phyloP scores from a whole-genome alignment of 1,284 basidiomycete species.

The Xerocomus cyaneibrunnescens region DNA sequence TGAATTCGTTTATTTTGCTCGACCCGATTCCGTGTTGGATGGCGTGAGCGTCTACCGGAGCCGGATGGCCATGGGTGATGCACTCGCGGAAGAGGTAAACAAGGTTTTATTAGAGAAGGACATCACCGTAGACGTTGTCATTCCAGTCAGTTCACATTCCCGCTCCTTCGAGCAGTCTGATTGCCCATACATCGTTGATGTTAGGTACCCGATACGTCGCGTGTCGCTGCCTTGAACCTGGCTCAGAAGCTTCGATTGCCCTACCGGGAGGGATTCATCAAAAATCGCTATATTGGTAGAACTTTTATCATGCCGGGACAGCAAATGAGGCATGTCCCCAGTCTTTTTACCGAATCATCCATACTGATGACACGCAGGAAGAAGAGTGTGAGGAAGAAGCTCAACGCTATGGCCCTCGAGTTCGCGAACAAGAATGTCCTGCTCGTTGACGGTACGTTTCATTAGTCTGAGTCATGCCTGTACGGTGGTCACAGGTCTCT shows the following conservation, averaged over 20 bases:
- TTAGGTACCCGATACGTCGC: conserved; percentile 92
- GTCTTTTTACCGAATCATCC: not conserved
- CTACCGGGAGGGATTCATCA: conserved; percentile 98
- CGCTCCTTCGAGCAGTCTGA: conserved; percentile 5
- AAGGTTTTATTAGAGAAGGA: conserved; percentile 70
- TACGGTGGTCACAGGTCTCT: too few relatives aligned
- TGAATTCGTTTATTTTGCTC: conserved; percentile 98
- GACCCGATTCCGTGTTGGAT: conserved; percentile 97
- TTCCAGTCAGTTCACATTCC: conserved; percentile 64
- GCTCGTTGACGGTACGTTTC: conserved; percentile 83
- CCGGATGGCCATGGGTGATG: conserved; percentile 99
- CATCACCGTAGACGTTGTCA: conserved; percentile 89
- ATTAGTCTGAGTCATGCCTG: too few relatives aligned
- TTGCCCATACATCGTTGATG: conserved; percentile 5
- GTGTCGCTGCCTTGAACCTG: conserved; percentile 94
- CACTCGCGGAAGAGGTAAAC: conserved; percentile 85
- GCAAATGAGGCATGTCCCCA: conserved; percentile 64
- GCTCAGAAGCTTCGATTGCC: conserved; percentile 91
- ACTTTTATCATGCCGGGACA: conserved; percentile 99
- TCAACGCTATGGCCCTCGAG: conserved; percentile 99
- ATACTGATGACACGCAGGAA: conserved; percentile 47
- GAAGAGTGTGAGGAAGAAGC: conserved; percentile 94
- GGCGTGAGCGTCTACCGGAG: conserved; percentile 97
- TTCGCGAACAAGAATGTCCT: conserved; percentile 93
- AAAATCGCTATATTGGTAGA: conserved; percentile 97